A percentile compares a stretch with the other conserved stretches of the same genome.
These are phyloP conservation scores for Psidium friedrichsthalianum DNA, from an alignment of 345 rosid species.

Conservation along the genomic window DNA sequence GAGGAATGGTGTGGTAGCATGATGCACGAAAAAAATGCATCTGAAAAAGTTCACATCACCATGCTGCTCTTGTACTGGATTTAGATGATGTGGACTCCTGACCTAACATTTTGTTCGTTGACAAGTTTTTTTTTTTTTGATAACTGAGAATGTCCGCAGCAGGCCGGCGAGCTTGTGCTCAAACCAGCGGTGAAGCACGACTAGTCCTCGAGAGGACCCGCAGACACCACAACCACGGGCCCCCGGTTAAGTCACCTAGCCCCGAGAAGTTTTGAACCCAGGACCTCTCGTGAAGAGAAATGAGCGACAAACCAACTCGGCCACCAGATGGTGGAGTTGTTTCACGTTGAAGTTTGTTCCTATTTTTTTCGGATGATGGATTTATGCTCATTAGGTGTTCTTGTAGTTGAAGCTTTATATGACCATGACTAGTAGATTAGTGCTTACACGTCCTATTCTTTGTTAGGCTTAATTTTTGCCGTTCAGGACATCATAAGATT, in stretches of 20 bases:
- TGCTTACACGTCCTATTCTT: not conserved
- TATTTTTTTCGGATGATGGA: not conserved
- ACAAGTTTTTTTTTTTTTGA: too few relatives aligned
- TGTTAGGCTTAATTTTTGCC: not conserved
- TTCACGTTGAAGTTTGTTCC: not conserved
- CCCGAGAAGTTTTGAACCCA: too few relatives aligned
- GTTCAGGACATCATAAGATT: not conserved
- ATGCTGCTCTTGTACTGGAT: not conserved
- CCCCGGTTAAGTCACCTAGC: too few relatives aligned
- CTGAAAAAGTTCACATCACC: not conserved
- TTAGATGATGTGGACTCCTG: not conserved
- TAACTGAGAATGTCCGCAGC: too few relatives aligned
- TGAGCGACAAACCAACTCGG: too few relatives aligned
- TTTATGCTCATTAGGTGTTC: not conserved
- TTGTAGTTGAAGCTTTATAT: not conserved
- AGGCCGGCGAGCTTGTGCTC: too few relatives aligned
- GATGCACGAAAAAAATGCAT: not conserved
- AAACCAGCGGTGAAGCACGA: too few relatives aligned
- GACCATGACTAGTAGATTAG: not conserved
- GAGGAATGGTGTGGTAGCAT: not conserved
- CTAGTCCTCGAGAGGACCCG: too few relatives aligned
- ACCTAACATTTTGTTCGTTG: not conserved
- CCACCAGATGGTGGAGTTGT: too few relatives aligned
- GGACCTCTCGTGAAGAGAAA: too few relatives aligned
- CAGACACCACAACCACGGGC: too few relatives aligned